phyloP scores from a whole-genome alignment of 2,329 filamentous ascomycete genomes.

The Purpureocillium lavendulum region DNA sequence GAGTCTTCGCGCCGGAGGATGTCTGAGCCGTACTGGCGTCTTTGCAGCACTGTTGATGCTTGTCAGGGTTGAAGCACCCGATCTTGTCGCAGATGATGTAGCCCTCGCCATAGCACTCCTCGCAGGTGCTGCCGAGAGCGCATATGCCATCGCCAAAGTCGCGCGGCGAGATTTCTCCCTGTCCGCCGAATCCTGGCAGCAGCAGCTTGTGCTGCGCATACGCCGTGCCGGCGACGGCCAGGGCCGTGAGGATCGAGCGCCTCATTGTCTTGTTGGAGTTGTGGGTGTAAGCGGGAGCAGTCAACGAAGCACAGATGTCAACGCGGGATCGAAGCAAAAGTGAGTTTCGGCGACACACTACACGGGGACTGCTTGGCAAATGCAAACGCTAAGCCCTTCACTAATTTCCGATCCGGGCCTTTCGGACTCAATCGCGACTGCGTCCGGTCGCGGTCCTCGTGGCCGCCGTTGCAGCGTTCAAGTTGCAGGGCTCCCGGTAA shows the following conservation, averaged over 20 bases:
- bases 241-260: not conserved
- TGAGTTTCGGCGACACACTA: too few relatives aligned
- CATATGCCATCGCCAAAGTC: not conserved
- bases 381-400: too few relatives aligned
- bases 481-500: too few relatives aligned
- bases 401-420: too few relatives aligned
- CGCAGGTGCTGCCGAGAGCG: not conserved
- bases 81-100: not conserved
- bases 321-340: too few relatives aligned
- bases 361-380: too few relatives aligned
- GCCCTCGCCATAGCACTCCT: not conserved
- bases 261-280: not conserved
- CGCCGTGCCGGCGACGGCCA: not conserved
- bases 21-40: not conserved
- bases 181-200: not conserved
- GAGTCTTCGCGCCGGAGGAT: too few relatives aligned
- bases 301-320: too few relatives aligned
- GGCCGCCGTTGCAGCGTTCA: too few relatives aligned
- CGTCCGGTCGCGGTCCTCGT: too few relatives aligned
- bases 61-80: conserved; percentile 1
- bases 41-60: not conserved
- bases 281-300: too few relatives aligned
- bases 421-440: too few relatives aligned
- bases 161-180: not conserved
- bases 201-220: not conserved